phyloP scores from a whole-genome alignment of 139 green algal genomes.

The Chlamydomonas schloesseri region DNA sequence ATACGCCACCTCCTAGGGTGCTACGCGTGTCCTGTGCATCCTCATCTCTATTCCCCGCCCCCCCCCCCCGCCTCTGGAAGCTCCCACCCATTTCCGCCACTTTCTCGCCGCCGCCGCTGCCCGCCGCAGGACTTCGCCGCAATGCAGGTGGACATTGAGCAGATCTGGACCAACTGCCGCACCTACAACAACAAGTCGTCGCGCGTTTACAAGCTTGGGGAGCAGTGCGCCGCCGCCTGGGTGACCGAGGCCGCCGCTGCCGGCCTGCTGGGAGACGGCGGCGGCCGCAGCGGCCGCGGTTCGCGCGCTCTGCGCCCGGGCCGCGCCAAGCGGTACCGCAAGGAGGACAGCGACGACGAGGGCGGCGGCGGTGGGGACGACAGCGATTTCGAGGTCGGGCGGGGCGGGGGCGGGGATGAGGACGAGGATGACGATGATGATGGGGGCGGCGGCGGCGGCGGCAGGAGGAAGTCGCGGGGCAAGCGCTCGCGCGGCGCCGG shows the following conservation, averaged over 20 bases:
- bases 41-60: too few species aligned
- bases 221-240: slow-evolving; percentile 2
- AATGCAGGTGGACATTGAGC: slow-evolving; percentile 59
- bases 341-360: not conserved
- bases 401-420: not conserved
- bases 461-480: too few species aligned
- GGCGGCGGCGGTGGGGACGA: too few species aligned
- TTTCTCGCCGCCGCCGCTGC: not conserved
- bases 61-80: too few species aligned
- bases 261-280: not conserved
- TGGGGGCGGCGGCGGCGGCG: too few species aligned
- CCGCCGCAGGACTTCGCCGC: slow-evolving; percentile 11
- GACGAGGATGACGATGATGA: not conserved
- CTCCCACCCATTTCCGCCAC: too few species aligned
- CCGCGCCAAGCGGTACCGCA: not conserved
- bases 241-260: not conserved
- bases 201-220: slow-evolving; percentile 18
- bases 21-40: too few species aligned
- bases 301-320: too few species aligned
- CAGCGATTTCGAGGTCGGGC: not conserved
- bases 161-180: slow-evolving; percentile 68
- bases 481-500: too few species aligned
- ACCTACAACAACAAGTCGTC: slow-evolving; percentile 57
- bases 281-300: too few species aligned
- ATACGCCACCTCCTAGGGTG: too few species aligned